A percentile compares a stretch with the other conserved stretches of the same genome.
phyloP scores from a whole-genome alignment of 352 stramenopile species.

The Phytophthora cajani region DNA sequence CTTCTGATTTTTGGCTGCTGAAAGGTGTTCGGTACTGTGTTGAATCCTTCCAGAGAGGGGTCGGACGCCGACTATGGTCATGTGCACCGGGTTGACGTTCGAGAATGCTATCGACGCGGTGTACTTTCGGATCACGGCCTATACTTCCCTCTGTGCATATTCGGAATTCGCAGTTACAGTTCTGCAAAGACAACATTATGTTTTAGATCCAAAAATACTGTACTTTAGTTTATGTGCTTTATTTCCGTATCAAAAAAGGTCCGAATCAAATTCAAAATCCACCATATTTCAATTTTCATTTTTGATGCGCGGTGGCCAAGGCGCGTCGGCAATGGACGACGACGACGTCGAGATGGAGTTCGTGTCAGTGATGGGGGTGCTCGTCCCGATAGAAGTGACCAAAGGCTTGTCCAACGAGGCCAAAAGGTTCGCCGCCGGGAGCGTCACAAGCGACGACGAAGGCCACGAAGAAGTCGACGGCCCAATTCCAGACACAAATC shows the following conservation, averaged over 20 bases:
- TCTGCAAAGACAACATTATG: no score
- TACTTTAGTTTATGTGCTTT: neutral
- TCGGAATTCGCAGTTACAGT: no score
- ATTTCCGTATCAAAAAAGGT: neutral
- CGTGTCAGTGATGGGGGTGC: slow-evolving; percentile 20
- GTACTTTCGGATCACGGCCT: no score
- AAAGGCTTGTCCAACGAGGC: slow-evolving; percentile 19
- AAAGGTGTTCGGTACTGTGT: no score
- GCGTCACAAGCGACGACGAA: slow-evolving; percentile 1
- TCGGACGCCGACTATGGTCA: no score
- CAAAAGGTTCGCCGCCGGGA: neutral
- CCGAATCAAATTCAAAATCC: neutral
- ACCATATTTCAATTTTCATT: neutral
- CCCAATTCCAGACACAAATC: neutral
- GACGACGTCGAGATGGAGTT: slow-evolving; percentile 25
- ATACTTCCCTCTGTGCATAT: no score
- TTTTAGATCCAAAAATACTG: no score
- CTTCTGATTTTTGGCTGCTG: no score
- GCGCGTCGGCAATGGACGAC: slow-evolving; percentile 2
- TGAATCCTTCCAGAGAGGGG: no score
- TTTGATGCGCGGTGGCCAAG: neutral
- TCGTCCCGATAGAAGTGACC: slow-evolving; percentile 22
- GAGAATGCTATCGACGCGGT: no score
- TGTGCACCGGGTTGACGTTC: no score
- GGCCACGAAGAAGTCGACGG: neutral